Conservation (phyloP, 345 rosid species). For the Eucalyptus melliodora region DNA sequence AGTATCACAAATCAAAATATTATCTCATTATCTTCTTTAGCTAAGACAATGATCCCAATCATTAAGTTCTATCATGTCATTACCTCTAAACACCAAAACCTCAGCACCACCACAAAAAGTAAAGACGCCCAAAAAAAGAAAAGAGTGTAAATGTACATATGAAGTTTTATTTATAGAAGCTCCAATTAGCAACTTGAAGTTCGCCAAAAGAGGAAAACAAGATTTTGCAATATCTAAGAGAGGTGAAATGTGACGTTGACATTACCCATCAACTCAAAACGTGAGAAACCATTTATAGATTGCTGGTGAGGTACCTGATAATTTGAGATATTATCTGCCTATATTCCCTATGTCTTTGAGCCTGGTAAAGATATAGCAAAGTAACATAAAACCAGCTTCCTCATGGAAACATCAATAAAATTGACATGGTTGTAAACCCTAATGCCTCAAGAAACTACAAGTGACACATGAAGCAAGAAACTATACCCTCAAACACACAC, state of each 20-base stretch:
- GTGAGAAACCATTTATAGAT: not conserved
- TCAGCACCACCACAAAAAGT: not conserved
- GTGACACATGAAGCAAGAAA: not conserved
- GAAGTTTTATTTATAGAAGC: not conserved
- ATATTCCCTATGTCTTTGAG: constrained; percentile 70
- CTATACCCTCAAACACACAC: not conserved
- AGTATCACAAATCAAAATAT: not conserved
- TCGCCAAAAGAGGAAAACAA: not conserved
- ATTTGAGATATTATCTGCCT: constrained; percentile 54
- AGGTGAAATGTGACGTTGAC: not conserved
- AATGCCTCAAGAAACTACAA: not conserved
- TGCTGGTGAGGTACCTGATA: constrained; percentile 40
- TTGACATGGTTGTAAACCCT: not conserved
- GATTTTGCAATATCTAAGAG: not conserved
- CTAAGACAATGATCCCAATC: not conserved
- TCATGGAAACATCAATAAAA: not conserved
- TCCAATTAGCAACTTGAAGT: not conserved
- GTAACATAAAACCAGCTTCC: not conserved
- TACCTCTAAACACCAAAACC: not conserved
- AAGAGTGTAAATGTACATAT: not conserved
- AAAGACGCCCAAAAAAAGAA: not conserved
- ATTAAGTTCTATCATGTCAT: not conserved
- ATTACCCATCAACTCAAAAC: not conserved
- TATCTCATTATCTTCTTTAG: not conserved
- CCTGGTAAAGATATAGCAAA: constrained; percentile 14